A percentile compares a stretch with the other conserved stretches of the same genome.
Conservation (phyloP, 2,329 filamentous ascomycete species). For the Zymoseptoria crescenta region DNA sequence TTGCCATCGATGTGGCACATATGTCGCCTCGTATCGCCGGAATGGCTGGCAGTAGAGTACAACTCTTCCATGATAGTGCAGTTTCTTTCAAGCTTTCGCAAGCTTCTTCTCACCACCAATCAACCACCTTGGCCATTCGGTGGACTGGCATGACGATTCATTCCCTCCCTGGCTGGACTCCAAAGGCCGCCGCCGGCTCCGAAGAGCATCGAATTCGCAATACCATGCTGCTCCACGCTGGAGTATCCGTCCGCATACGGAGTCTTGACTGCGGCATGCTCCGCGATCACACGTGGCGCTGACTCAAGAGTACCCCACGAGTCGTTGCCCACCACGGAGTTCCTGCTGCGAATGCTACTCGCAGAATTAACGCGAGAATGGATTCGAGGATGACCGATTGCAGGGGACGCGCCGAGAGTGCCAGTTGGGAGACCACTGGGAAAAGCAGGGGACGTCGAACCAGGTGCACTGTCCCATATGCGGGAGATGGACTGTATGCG, state of each 20-base stretch:
- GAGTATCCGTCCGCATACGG: slow-evolving; percentile 11
- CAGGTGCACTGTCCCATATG: slow-evolving; percentile 21
- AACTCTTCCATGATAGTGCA: neutral
- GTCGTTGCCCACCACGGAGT: slow-evolving; percentile 21
- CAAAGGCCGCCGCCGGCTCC: slow-evolving; percentile 33
- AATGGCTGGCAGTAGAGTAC: neutral
- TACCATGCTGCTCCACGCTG: slow-evolving; percentile 23
- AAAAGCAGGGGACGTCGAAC: slow-evolving; percentile 23
- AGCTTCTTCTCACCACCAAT: slow-evolving; percentile 1
- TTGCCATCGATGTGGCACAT: neutral
- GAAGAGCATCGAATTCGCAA: slow-evolving; percentile 37
- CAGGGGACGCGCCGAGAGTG: slow-evolving; percentile 21
- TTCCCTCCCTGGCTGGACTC: slow-evolving; percentile 18
- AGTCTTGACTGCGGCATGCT: slow-evolving; percentile 6
- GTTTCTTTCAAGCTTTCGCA: neutral
- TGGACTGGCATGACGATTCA: slow-evolving; percentile 12
- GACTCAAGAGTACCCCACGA: slow-evolving; percentile 21
- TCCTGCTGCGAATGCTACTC: slow-evolving; percentile 33
- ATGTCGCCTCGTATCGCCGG: neutral
- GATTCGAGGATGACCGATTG: slow-evolving; percentile 13
- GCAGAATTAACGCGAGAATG: slow-evolving; percentile 39
- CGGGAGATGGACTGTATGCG: slow-evolving; percentile 25
- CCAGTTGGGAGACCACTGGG: slow-evolving; percentile 28
- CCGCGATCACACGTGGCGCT: slow-evolving; percentile 13
- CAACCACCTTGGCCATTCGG: slow-evolving; percentile 19